A percentile compares a stretch with the other conserved stretches of the same genome.
Conservation (phyloP, 2,329 filamentous ascomycete genomes). For the Monosporascus sp. region DNA sequence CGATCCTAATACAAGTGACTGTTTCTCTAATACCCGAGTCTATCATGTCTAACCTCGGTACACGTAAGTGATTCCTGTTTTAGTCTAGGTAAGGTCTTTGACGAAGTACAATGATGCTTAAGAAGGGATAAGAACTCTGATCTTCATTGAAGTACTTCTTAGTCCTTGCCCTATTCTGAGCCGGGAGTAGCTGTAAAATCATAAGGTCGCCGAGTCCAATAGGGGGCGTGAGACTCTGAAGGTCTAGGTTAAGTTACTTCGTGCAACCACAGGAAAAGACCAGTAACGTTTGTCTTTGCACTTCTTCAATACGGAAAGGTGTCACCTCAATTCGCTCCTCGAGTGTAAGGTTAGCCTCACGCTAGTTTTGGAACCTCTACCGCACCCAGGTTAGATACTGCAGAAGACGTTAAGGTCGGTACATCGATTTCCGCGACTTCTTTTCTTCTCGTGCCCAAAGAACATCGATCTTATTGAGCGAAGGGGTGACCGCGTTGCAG, state of each 20-base stretch:
- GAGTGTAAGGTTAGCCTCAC: too few species aligned
- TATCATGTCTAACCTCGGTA: background rate
- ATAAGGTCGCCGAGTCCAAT: background rate
- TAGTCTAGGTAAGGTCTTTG: too few species aligned
- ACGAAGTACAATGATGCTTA: background rate
- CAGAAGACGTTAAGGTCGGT: too few species aligned
- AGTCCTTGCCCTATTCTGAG: background rate
- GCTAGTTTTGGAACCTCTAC: too few species aligned
- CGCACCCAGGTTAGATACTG: too few species aligned
- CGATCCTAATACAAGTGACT: background rate
- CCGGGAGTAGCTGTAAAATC: background rate
- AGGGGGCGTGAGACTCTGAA: background rate
- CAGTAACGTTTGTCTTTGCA: background rate
- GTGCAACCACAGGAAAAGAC: background rate
- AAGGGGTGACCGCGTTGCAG: too few species aligned
- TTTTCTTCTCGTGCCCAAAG: too few species aligned
- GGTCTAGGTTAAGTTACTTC: background rate
- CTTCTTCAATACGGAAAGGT: background rate
- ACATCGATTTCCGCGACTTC: too few species aligned
- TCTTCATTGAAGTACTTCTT: too few species aligned
- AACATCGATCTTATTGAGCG: too few species aligned
- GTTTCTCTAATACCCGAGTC: background rate
- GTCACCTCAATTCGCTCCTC: too few species aligned
- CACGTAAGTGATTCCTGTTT: background rate
- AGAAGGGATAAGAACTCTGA: too few species aligned